Evolutionary conservation across 169 alveolate species (phyloP).

Genomic region (Amoebophrya sp.): DNA sequence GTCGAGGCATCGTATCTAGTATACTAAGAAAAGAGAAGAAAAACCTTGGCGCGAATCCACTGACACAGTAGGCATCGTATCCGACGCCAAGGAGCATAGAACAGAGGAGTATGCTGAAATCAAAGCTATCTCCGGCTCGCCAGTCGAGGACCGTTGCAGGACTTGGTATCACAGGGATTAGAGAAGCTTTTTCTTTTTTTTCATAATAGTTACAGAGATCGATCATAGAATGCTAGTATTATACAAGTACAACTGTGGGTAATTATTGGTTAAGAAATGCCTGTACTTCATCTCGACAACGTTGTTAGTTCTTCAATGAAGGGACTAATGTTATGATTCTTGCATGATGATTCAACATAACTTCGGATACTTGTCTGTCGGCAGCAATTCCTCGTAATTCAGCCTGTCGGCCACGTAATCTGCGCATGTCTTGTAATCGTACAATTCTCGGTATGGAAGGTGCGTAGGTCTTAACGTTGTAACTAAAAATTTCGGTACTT

Average conservation of each 20-base stretch:
- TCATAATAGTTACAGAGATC: too few species aligned
- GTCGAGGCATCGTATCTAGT: too few species aligned
- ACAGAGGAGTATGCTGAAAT: constrained; percentile 58
- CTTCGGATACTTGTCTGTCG: constrained; percentile 52
- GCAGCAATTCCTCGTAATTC: constrained; percentile 63
- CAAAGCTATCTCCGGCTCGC: constrained; percentile 72
- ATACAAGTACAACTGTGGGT: too few species aligned
- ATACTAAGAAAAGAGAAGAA: too few species aligned
- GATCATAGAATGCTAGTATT: too few species aligned
- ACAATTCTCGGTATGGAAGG: constrained; percentile 64
- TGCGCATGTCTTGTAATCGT: constrained; percentile 61
- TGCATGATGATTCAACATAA: too few species aligned
- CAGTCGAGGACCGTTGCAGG: constrained; percentile 66
- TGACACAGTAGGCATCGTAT: constrained; percentile 68
- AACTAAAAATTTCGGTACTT: constrained; percentile 63
- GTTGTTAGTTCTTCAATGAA: too few species aligned
- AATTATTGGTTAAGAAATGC: too few species aligned
- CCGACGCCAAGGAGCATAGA: constrained; percentile 63
- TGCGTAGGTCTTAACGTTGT: constrained; percentile 67
- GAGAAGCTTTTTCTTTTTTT: too few species aligned
- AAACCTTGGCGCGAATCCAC: constrained; percentile 66
- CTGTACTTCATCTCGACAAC: too few species aligned
- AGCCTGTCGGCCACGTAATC: constrained; percentile 59
- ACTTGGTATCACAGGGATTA: constrained; percentile 63
- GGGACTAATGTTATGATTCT: too few species aligned